A percentile compares a stretch with the other conserved stretches of the same genome.
phyloP scores from a whole-genome alignment of 2,329 filamentous ascomycete genomes.

The Fusarium chaquense region DNA sequence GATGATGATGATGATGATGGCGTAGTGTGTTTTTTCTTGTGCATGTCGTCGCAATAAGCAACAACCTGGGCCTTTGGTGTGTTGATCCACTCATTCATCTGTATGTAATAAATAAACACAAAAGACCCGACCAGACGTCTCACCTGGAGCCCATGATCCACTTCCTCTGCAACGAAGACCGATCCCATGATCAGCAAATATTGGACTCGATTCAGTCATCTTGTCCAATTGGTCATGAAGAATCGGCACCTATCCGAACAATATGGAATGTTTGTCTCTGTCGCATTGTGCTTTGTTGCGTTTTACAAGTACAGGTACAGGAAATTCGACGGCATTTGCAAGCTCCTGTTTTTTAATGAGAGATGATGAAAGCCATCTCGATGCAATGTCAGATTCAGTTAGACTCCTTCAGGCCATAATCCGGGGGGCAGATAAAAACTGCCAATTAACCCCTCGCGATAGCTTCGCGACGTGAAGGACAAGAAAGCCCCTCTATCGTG shows the following conservation, averaged over 20 bases:
- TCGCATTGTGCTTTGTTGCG: neutral
- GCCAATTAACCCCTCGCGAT: constrained; percentile 32
- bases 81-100: constrained; percentile 34
- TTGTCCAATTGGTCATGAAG: constrained; percentile 16
- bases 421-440: constrained; percentile 11
- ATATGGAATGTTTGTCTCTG: constrained; percentile 8
- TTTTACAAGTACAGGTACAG: constrained; percentile 33
- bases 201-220: constrained; percentile 11
- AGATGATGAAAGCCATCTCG: constrained; percentile 32
- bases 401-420: constrained; percentile 22
- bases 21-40: constrained; percentile 10
- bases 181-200: constrained; percentile 42
- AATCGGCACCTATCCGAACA: constrained; percentile 16
- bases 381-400: constrained; percentile 34
- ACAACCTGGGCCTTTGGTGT: constrained; percentile 25
- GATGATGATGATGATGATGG: constrained; percentile 1
- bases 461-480: constrained; percentile 11
- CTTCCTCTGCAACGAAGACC: constrained; percentile 20
- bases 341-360: neutral
- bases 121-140: constrained; percentile 24
- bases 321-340: constrained; percentile 23
- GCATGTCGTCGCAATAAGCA: constrained; percentile 33
- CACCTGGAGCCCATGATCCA: constrained; percentile 21
- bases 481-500: too few species aligned
- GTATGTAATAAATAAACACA: constrained; percentile 32